Base-by-base conservation (phyloP, 257 asterid genomes). In the Solanum ossicruentum region DNA sequence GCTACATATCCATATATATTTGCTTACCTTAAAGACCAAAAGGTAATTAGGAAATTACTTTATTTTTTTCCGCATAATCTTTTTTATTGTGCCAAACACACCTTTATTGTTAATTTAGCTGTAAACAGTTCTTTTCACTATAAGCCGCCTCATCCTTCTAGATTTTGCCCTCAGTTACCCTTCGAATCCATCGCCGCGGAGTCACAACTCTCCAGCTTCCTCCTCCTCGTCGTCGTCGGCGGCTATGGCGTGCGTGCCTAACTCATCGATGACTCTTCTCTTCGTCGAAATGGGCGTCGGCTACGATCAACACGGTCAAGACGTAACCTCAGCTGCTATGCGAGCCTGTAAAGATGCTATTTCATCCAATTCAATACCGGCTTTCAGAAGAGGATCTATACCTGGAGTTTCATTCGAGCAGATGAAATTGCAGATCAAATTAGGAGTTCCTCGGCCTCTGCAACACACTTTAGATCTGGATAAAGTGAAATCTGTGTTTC, bases 271-370 rank as follows among this genome's bases (percentile, higher is more conserved):
- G 90, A 96, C 90, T 85, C 98, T 96, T 77, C 86, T 96, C 87
- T 96, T 96, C 84, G 98, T 96, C 28, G 99, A 96, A 88, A 96
- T 95, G 98, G 99, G 99, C 52, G 99, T 96, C 75, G 99, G 99
- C 21, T 93, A 95, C 86, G 99, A 96, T 93, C 99, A 96, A 86
- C 99, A 96, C 36, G 99, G 99, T 88, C 98, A 94, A 91, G 95
- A 96, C 87, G 87, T 96, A 63, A 94, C 97, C 3, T 89, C 95
- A 39, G 98, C 98, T n/a, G 98, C 99, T 41, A 92, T 92, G 99
- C 89, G 96, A 82, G 99, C 99, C 83, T 96, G 99, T 80, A 86
- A 93, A 77, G 96, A 94, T 86, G 98, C 99, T 13, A 96, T 96
- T 70, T 90, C 98, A 84, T 94, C 99, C 21, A 96, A 96, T 85